phyloP scores from a whole-genome alignment of 495 filamentous ascomycete species.

The Ascodesmis nigricans region DNA sequence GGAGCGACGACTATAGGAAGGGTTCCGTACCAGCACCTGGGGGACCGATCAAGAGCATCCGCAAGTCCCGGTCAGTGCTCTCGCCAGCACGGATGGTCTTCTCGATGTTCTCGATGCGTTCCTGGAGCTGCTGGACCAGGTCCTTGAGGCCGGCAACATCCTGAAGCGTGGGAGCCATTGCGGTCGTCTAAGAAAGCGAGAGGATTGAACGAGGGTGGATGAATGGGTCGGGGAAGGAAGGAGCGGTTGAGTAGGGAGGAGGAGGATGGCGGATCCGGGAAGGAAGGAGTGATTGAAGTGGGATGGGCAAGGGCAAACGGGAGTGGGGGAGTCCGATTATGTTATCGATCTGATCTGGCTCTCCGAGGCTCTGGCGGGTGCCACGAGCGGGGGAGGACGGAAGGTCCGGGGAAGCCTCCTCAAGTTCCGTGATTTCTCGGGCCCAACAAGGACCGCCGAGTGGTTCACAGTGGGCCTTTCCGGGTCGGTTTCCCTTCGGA shows the following conservation, averaged over 20 bases:
- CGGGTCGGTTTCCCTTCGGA: no score
- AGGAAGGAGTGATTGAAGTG: conserved; percentile 8
- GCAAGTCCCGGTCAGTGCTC: conserved; percentile 33
- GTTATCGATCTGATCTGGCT: no score
- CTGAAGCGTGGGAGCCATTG: conserved; percentile 71
- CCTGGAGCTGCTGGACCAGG: conserved; percentile 43
- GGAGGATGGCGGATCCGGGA: background rate
- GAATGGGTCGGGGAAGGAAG: conserved; percentile 12
- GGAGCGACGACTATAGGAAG: conserved; percentile 1
- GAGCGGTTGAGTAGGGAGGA: conserved; percentile 5
- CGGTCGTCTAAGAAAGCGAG: conserved; percentile 6
- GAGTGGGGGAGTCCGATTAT: no score
- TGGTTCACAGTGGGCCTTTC: no score
- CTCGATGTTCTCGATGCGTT: conserved; percentile 65
- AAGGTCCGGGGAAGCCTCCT: no score
- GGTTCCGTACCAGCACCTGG: conserved; percentile 92
- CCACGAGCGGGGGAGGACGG: no score
- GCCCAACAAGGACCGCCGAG: no score
- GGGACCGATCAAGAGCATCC: conserved; percentile 95
- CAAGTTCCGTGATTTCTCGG: no score
- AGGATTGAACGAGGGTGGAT: conserved; percentile 9
- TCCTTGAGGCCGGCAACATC: conserved; percentile 28
- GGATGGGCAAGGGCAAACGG: no score
- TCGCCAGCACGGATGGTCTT: conserved; percentile 40
- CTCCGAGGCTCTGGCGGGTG: no score